Conservation (phyloP, 106 monocot genomes). For the Vanilla planifolia region DNA sequence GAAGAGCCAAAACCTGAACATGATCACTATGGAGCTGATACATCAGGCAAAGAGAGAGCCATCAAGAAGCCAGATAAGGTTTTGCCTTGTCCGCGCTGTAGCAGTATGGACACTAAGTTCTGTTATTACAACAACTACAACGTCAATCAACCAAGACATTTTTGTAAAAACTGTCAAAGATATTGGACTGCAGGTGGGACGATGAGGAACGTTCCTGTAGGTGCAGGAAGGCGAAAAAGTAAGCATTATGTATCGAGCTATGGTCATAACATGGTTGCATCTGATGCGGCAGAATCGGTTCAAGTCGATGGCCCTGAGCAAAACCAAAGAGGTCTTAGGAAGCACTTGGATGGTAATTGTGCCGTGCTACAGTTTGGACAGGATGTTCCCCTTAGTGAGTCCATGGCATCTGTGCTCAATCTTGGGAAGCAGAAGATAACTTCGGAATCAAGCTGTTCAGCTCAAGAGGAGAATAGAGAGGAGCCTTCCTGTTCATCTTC, state of each 20-base stretch:
- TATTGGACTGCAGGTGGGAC: conserved; percentile 71
- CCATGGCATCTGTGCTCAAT: conserved; percentile 16
- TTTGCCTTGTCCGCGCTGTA: conserved; percentile 58
- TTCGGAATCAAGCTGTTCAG: not conserved
- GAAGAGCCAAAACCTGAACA: conserved; percentile 6
- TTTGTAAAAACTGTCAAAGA: conserved; percentile 59
- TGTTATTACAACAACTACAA: conserved; percentile 75
- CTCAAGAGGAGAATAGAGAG: conserved; percentile 13
- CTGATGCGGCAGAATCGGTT: conserved; percentile 3
- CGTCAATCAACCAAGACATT: conserved; percentile 55
- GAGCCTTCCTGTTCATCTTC: conserved; percentile 18
- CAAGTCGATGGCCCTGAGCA: not conserved
- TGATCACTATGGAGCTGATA: conserved; percentile 7
- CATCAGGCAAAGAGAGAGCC: conserved; percentile 21
- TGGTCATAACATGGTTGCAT: conserved; percentile 1
- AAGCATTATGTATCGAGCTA: conserved; percentile 19
- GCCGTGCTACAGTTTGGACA: conserved; percentile 8
- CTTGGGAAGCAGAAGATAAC: conserved; percentile 7
- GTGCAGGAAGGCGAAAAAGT: conserved; percentile 47
- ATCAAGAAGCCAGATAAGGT: conserved; percentile 54
- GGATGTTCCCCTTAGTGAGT: conserved; percentile 21
- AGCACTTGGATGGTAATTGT: not conserved
- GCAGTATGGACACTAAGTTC: conserved; percentile 58
- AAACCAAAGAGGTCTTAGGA: not conserved
- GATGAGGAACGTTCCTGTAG: conserved; percentile 64